Conservation (phyloP, 176 grass and related monocot genomes). For the Leersia perrieri region DNA sequence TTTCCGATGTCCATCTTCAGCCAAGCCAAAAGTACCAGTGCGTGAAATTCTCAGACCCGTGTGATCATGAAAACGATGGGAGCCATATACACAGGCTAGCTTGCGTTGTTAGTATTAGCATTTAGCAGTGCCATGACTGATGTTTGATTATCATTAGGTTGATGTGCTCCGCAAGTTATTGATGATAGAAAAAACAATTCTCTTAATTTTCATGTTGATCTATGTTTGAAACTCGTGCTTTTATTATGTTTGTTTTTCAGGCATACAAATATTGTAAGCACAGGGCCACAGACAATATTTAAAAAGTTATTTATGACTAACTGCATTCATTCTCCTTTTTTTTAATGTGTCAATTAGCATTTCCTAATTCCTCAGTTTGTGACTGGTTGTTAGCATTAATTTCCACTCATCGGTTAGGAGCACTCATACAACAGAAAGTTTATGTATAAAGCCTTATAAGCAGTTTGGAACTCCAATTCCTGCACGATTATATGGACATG, state of each 20-base stretch:
- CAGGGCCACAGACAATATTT: background rate
- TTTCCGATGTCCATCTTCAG: background rate
- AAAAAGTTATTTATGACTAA: background rate
- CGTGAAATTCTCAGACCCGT: background rate
- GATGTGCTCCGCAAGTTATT: background rate
- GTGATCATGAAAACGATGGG: background rate
- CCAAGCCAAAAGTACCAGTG: background rate
- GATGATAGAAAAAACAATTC: background rate
- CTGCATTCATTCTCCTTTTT: background rate
- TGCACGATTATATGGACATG: too few species aligned
- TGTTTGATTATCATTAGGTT: background rate
- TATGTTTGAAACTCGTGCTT: slow-evolving; percentile 4
- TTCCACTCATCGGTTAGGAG: background rate
- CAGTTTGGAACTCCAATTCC: too few species aligned
- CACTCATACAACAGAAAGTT: background rate
- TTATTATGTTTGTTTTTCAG: background rate
- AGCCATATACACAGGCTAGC: background rate
- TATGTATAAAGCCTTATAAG: background rate
- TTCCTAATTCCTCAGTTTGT: background rate
- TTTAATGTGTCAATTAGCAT: background rate
- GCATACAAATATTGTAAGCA: background rate
- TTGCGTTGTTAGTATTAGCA: background rate
- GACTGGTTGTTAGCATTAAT: background rate
- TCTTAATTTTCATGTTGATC: background rate
- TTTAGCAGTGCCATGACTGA: background rate